Conservation (phyloP, 1,284 basidiomycete species). For the Mycosarcoma mackinlayi region DNA sequence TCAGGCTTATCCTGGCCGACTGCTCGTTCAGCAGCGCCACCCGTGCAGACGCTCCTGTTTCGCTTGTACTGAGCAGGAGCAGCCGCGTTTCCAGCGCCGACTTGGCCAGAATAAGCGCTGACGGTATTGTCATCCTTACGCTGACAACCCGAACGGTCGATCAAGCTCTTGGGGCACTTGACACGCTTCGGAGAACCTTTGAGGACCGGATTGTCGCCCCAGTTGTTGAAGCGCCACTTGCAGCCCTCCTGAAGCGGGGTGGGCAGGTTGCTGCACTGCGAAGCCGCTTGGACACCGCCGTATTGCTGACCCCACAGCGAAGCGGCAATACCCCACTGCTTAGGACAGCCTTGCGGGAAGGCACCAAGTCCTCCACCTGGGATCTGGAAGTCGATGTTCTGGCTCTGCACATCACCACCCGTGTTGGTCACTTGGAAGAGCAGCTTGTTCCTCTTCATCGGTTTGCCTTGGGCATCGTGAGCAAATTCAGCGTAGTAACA, state of each 20-base stretch:
- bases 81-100: slow-evolving; percentile 1
- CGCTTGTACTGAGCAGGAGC: slow-evolving; percentile 33
- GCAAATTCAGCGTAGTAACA: slow-evolving; percentile 37
- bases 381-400: slow-evolving; percentile 43
- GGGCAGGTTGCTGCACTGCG: slow-evolving; percentile 21
- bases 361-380: slow-evolving; percentile 46
- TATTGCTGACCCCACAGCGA: slow-evolving; percentile 21
- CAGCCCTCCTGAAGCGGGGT: slow-evolving; percentile 30
- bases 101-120: slow-evolving; percentile 22
- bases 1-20: slow-evolving; percentile 9
- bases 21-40: too few species aligned
- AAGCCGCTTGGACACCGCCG: slow-evolving; percentile 18
- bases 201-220: slow-evolving; percentile 38
- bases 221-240: slow-evolving; percentile 32
- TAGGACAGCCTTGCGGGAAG: slow-evolving; percentile 33
- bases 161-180: slow-evolving; percentile 36
- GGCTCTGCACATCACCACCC: slow-evolving; percentile 30
- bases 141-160: slow-evolving; percentile 47
- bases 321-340: slow-evolving; percentile 20
- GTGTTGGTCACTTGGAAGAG: slow-evolving; percentile 44
- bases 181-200: slow-evolving; percentile 26
- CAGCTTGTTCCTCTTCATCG: slow-evolving; percentile 37
- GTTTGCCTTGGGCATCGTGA: slow-evolving; percentile 20
- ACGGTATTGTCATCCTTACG: slow-evolving; percentile 38
- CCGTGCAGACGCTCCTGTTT: slow-evolving; percentile 36